Conservation (phyloP, 352 stramenopile species). For the Bremia lactucae region DNA sequence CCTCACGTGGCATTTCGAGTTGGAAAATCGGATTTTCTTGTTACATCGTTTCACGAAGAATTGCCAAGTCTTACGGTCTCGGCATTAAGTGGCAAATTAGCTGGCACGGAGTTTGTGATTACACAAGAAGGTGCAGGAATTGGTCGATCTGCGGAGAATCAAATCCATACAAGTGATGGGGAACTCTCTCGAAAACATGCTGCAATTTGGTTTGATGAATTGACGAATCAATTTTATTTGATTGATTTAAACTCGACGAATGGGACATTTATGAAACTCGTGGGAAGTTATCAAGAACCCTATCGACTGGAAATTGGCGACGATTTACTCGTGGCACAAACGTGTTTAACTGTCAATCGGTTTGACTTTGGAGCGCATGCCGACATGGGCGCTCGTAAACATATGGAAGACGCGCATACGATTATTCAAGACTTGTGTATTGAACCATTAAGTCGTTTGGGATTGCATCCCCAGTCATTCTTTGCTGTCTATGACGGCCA, state of each 20-base stretch:
- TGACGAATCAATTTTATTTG: constrained; percentile 70
- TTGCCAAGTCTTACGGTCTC: constrained; percentile 45
- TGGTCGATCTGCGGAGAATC: constrained; percentile 79
- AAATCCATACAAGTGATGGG: constrained; percentile 90
- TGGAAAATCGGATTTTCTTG: constrained; percentile 73
- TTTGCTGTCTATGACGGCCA: constrained; percentile 96
- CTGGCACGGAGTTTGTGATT: constrained; percentile 67
- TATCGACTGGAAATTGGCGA: constrained; percentile 90
- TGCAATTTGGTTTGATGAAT: constrained; percentile 85
- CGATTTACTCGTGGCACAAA: constrained; percentile 93
- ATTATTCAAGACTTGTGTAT: constrained; percentile 88
- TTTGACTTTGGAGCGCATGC: constrained; percentile 95
- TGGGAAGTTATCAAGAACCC: constrained; percentile 87
- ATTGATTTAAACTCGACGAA: constrained; percentile 86
- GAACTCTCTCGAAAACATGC: constrained; percentile 92
- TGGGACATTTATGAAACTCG: constrained; percentile 93
- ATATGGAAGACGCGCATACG: constrained; percentile 94
- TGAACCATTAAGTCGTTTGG: constrained; percentile 33
- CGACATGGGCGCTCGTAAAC: constrained; percentile 87
- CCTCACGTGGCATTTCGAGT: constrained; percentile 53
- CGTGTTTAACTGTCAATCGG: constrained; percentile 92
- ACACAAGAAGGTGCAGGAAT: constrained; percentile 81
- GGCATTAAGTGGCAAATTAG: constrained; percentile 53
- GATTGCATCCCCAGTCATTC: constrained; percentile 85
- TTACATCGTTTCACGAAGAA: constrained; percentile 40